A percentile compares a stretch with the other conserved stretches of the same genome.
phyloP scores from a whole-genome alignment of 768 basidiomycete species.

The Rhodotorula toruloides region DNA sequence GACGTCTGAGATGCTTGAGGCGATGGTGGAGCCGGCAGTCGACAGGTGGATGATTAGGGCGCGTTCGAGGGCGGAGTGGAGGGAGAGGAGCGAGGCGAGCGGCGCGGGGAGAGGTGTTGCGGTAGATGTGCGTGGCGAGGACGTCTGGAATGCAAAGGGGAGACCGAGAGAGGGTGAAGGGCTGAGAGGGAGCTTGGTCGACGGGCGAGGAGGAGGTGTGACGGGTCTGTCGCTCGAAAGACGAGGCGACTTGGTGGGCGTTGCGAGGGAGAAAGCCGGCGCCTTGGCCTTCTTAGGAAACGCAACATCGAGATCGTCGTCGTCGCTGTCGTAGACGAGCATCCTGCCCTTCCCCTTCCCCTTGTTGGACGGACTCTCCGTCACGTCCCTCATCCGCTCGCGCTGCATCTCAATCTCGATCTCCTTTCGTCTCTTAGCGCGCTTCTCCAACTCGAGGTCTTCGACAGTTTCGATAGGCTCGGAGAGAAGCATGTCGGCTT shows the following conservation, averaged over 20 bases:
- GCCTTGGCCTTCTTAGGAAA: neutral
- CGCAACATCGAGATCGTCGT: neutral
- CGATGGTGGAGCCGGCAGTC: constrained; percentile 33
- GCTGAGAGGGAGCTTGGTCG: neutral
- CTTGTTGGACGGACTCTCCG: neutral
- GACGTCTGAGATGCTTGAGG: constrained; percentile 19
- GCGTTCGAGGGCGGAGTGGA: constrained; percentile 40
- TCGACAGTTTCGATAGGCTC: constrained; percentile 32
- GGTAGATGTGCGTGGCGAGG: neutral
- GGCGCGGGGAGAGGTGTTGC: neutral
- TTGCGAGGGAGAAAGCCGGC: neutral
- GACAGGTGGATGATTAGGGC: constrained; percentile 41
- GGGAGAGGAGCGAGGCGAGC: constrained; percentile 33
- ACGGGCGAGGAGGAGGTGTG: constrained; percentile 9
- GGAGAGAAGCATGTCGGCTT: constrained; percentile 23
- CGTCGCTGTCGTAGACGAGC: constrained; percentile 7
- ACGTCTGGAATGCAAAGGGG: neutral
- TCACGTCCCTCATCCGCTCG: neutral
- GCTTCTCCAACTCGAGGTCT: constrained; percentile 8
- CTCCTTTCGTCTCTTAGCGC: constrained; percentile 9
- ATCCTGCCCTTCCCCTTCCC: constrained; percentile 14
- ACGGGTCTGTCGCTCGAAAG: neutral
- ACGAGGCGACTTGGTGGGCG: neutral
- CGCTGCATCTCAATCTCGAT: constrained; percentile 24
- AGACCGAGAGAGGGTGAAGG: constrained; percentile 19